Percentiles rank a stretch among this genome's conserved stretches.
Evolutionary conservation across 768 basidiomycete genomes (phyloP).

Genomic region (Mycena crocata): DNA sequence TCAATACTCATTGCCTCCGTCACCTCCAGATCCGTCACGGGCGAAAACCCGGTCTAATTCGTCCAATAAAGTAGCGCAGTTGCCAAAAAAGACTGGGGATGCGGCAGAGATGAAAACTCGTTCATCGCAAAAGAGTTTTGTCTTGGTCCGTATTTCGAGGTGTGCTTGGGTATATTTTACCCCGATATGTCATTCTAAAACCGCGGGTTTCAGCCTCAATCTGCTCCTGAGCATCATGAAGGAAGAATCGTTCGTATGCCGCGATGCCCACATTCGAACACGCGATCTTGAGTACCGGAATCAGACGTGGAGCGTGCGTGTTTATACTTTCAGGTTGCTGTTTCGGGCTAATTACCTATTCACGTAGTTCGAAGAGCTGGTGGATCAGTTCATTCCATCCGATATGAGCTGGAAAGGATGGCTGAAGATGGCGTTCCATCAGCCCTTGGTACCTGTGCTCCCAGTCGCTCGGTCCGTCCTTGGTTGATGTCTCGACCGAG

Average conservation of each 20-base stretch:
- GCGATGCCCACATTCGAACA: conserved; percentile 82
- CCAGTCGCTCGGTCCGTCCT: conserved; percentile 85
- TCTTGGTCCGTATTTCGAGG: conserved; percentile 82
- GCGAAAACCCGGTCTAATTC: conserved; percentile 26
- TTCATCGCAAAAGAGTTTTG: conserved; percentile 86
- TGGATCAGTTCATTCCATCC: conserved; percentile 83
- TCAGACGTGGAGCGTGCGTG: conserved; percentile 83
- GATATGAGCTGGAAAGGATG: conserved; percentile 84
- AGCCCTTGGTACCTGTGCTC: conserved; percentile 80
- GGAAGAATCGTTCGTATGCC: conserved; percentile 87
- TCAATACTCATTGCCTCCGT: conserved; percentile 20
- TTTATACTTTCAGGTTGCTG: background rate
- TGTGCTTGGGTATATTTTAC: conserved; percentile 38
- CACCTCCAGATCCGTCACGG: conserved; percentile 24
- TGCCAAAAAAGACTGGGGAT: conserved; percentile 58
- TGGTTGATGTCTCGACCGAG: too few relatives aligned
- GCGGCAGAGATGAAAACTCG: conserved; percentile 86
- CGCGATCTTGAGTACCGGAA: conserved; percentile 86
- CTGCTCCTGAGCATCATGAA: conserved; percentile 83
- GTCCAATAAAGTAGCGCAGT: conserved; percentile 19
- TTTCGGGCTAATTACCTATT: conserved; percentile 12
- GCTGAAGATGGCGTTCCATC: conserved; percentile 87
- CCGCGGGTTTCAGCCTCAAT: conserved; percentile 64
- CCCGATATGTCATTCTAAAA: conserved; percentile 32
- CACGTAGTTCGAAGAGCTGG: conserved; percentile 79